Evolutionary conservation across 2,329 filamentous ascomycete species (phyloP), one percentile per base, ranked within the genome.

Genomic region (Didymella pinodella): DNA sequence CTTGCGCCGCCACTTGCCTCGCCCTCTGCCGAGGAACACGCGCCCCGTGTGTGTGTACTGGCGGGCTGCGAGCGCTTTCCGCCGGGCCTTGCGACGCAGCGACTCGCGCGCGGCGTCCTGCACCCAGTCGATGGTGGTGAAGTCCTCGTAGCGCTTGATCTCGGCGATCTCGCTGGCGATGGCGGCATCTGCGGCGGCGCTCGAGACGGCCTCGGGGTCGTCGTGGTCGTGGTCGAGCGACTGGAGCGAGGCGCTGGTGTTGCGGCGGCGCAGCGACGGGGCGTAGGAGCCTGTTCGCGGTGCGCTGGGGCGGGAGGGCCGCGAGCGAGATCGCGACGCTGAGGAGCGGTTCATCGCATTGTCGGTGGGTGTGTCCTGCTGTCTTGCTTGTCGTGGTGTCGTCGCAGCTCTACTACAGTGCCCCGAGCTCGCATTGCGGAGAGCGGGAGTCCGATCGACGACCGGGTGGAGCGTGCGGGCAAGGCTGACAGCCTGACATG

Each of bases 121-220:
- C 0, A 99, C 94, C 95, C 95, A 99, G 79, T 99, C 95, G 85
- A 95, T 95, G 0, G 95, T 99, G 6, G 93, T 97, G 76, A 99
- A 99, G 79, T 99, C 95, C 81, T 97, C 95, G 80, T 99, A 99
- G 80, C 94, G 87, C 81, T 97, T 97, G 76, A 99, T 98, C 82
- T 97, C 90, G 26, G 91, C 93, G 74, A 99, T 97, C 80, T 99
- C 95, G 74, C 98, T 93, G 61, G 93, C 90, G 66, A 96, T 92
- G 63, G 89, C 87, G 61, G 89, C 86, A 70, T 91, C 86, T 54
- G 84, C 86, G 28, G 82, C 82, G 11, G 82, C 79, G 48, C 82
- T 80, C 20, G 68, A 65, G 60, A 80, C 80, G 18, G 79, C 79
- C 59, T 82, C 79, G 59, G 88, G 84, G 61, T 87, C 88, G 63